Percentiles rank a stretch among this genome's conserved stretches.
Evolutionary conservation across 2,329 filamentous ascomycete genomes (phyloP).

Genomic region (Diaporthe sp.): DNA sequence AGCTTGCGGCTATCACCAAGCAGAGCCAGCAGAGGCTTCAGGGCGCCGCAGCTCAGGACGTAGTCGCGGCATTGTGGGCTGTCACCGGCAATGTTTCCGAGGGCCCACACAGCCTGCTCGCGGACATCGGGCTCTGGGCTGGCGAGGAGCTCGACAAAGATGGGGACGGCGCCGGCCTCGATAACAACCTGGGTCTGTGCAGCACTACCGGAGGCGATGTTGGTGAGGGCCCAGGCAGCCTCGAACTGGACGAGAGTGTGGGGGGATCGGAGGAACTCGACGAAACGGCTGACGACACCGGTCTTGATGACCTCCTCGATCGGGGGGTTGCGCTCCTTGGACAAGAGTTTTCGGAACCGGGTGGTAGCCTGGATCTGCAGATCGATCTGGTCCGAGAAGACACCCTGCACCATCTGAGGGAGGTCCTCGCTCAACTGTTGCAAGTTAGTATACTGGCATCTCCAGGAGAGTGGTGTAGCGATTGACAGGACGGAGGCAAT

Average conservation of each 20-base stretch:
- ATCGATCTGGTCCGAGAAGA: conserved; percentile 99
- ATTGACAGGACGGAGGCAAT: background rate
- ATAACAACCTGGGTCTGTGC: conserved; percentile 99
- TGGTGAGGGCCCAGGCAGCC: conserved; percentile 98
- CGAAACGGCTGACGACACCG: conserved; percentile 95
- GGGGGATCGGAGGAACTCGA: conserved; percentile 97
- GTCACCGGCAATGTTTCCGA: conserved; percentile 98
- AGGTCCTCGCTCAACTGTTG: conserved; percentile 94
- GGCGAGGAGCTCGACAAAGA: conserved; percentile 95
- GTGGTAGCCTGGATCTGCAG: conserved; percentile 97
- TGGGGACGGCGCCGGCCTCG: conserved; percentile 96
- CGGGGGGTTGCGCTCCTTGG: conserved; percentile 98
- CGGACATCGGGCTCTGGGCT: conserved; percentile 98
- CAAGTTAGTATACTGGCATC: conserved; percentile 45
- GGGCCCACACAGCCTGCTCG: conserved; percentile 97
- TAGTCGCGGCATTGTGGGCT: conserved; percentile 98
- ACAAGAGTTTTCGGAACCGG: conserved; percentile 97
- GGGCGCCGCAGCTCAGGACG: conserved; percentile 89
- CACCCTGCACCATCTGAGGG: conserved; percentile 96
- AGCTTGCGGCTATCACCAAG: conserved; percentile 98
- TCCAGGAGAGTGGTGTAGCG: background rate
- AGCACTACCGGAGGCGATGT: conserved; percentile 97
- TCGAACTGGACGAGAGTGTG: conserved; percentile 99
- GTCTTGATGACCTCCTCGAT: conserved; percentile 99
- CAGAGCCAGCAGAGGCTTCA: conserved; percentile 89